Base-by-base conservation (phyloP, 1,284 basidiomycete species). In the Rhodotorula sp. region DNA sequence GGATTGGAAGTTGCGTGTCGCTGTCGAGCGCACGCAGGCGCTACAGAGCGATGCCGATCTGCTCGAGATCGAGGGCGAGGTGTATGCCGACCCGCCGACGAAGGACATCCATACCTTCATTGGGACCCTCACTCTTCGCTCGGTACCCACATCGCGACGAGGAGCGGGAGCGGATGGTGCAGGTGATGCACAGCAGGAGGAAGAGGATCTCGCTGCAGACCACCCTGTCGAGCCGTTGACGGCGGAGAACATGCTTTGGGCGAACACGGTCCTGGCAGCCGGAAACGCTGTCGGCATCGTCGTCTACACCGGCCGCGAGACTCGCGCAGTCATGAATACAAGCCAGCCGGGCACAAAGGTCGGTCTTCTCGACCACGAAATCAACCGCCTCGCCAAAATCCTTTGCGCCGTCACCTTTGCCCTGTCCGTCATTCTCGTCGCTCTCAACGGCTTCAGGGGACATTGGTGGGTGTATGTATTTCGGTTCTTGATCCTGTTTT, bases 281-380 rank as follows among this genome's bases (percentile, higher is more conserved):
- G 95, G 96, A 0, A 90, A 89, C 22, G 94, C 93, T 0, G 86
- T 98, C 52, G 94, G 95, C 0, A 86, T 98, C 63, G 88, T 99
- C 7, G 85, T 96, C 9, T 99, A 98, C 79, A 99, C 95, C 1
- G 95, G 95, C 0, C 83, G 88, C 0, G 95, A 99, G 79, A 98
- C 95, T 4, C 84, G 96, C 54, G 94, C 95, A 0, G 94, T 98
- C n/a, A 93, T 99, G 91, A 99, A 99, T 76, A 99, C 95, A 2
- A 94, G 90, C 75, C 92, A 97, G 81, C 94, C 96, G 0, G 90
- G 90, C 77, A 98, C 94, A 2, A 99, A 99, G 80, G 87, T 92
- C 59, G 95, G 96, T 6, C 80, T 95, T 53, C 80, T 99, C 66
- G 96, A 99, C 80, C 78, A 92, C 61, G 96, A 99, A 80, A 94